Evolutionary conservation across 1,284 basidiomycete species (phyloP).

Genomic region (Albatrellus sp.): DNA sequence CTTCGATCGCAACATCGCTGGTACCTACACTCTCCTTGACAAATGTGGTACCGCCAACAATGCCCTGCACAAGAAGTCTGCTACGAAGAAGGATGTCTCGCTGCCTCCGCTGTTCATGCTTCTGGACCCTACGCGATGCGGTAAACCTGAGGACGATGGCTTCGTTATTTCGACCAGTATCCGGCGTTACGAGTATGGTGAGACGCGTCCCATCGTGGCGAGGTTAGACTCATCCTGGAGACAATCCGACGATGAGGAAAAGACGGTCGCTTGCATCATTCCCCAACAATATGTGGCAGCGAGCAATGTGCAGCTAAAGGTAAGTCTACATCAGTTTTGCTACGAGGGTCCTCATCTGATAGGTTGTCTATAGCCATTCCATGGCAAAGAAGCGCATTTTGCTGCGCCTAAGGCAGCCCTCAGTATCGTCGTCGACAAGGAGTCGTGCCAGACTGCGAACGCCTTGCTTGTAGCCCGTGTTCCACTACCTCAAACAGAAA

Average conservation of each 20-base stretch:
- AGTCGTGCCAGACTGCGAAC: conserved; percentile 61
- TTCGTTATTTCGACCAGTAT: conserved; percentile 79
- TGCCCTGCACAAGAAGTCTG: conserved; percentile 66
- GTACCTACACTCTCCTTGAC: conserved; percentile 68
- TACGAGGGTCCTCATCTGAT: background rate
- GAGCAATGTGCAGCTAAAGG: conserved; percentile 34
- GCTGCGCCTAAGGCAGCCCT: conserved; percentile 46
- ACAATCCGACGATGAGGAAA: conserved; percentile 40
- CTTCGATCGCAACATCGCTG: conserved; percentile 76
- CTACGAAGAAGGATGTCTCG: conserved; percentile 26
- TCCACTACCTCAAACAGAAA: conserved; percentile 56
- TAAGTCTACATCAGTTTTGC: conserved; percentile 20
- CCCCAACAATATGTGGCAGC: conserved; percentile 53
- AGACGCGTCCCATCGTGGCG: conserved; percentile 66
- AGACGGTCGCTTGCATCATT: conserved; percentile 43
- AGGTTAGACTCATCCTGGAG: conserved; percentile 67
- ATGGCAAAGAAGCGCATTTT: conserved; percentile 49
- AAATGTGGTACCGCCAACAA: conserved; percentile 85
- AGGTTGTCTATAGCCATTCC: conserved; percentile 31
- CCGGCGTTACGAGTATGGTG: conserved; percentile 69
- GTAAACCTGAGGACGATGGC: conserved; percentile 55
- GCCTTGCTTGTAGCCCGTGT: conserved; percentile 72
- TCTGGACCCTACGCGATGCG: conserved; percentile 75
- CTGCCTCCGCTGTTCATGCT: conserved; percentile 70
- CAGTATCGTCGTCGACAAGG: conserved; percentile 38